Evolutionary conservation across 2,329 filamentous ascomycete species (phyloP).

Genomic region (Arachnopeziza araneosa): DNA sequence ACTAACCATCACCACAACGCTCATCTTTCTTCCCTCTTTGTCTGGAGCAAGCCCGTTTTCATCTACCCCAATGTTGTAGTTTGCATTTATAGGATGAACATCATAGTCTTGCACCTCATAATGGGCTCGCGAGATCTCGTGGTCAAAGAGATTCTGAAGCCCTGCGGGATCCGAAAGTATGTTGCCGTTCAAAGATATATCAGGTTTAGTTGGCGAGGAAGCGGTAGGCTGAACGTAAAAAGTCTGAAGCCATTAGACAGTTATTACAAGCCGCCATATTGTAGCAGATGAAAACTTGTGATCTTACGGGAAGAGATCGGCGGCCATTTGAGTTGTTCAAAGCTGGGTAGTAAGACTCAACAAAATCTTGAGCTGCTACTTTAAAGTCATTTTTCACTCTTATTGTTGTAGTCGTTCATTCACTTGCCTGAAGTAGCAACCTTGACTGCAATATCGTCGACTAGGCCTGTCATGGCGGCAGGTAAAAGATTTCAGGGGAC

Average conservation of each 20-base stretch:
- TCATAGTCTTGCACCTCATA: slow-evolving; percentile 76
- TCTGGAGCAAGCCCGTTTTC: slow-evolving; percentile 37
- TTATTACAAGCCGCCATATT: not conserved
- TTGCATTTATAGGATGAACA: slow-evolving; percentile 70
- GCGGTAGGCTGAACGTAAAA: slow-evolving; percentile 64
- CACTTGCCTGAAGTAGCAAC: slow-evolving; percentile 33
- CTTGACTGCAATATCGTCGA: slow-evolving; percentile 39
- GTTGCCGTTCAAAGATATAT: slow-evolving; percentile 77
- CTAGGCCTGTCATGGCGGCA: slow-evolving; percentile 35
- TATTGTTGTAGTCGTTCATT: not conserved
- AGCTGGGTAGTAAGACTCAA: slow-evolving; percentile 70
- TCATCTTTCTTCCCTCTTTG: slow-evolving; percentile 55
- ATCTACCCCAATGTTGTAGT: slow-evolving; percentile 53
- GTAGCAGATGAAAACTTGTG: slow-evolving; percentile 16
- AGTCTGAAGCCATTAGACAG: slow-evolving; percentile 18
- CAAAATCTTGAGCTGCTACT: slow-evolving; percentile 64
- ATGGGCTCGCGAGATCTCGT: slow-evolving; percentile 52
- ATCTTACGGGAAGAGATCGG: slow-evolving; percentile 37
- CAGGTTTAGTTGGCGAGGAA: slow-evolving; percentile 50
- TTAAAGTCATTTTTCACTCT: not conserved
- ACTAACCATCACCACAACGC: slow-evolving; percentile 67
- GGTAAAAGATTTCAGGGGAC: too few species aligned
- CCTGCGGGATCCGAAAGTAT: slow-evolving; percentile 55
- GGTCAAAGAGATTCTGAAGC: slow-evolving; percentile 63
- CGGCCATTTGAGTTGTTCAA: slow-evolving; percentile 52